phyloP scores from a whole-genome alignment of 164 flowering plant genomes.

The Magnolia kwangsiensis region DNA sequence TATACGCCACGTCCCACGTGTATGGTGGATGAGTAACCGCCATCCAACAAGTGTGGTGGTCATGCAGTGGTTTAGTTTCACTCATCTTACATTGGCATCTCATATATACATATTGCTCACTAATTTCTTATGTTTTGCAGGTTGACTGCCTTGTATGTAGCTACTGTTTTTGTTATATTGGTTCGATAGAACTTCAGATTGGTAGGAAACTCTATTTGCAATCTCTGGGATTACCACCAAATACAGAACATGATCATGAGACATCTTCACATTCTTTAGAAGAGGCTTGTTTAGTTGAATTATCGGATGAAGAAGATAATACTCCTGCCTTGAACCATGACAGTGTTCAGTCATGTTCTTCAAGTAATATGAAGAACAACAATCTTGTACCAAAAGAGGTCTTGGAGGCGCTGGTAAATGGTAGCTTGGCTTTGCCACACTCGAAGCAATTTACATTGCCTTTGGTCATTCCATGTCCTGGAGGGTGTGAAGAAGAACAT shows the following conservation, averaged over 20 bases:
- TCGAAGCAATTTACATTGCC: slow-evolving; percentile 67
- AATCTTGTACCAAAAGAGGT: slow-evolving; percentile 43
- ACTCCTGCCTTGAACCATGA: slow-evolving; percentile 10
- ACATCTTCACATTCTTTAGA: slow-evolving; percentile 11
- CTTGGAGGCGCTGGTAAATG: slow-evolving; percentile 59
- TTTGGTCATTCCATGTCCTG: slow-evolving; percentile 58
- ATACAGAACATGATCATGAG: slow-evolving; percentile 19
- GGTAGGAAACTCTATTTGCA: slow-evolving; percentile 77
- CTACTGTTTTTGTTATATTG: slow-evolving; percentile 77
- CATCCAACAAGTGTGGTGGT: neutral
- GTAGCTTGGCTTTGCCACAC: slow-evolving; percentile 57
- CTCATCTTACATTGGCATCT: neutral
- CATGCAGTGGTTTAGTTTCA: neutral
- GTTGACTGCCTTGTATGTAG: slow-evolving; percentile 88
- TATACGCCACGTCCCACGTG: neutral
- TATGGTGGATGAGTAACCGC: neutral
- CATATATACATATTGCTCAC: neutral
- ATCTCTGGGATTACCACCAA: slow-evolving; percentile 40
- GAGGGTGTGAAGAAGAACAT: slow-evolving; percentile 79
- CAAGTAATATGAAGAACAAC: slow-evolving; percentile 30
- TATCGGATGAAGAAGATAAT: slow-evolving; percentile 36
- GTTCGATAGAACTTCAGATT: slow-evolving; percentile 94
- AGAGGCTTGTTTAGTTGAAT: slow-evolving; percentile 20
- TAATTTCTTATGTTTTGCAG: slow-evolving; percentile 29
- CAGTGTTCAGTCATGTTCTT: slow-evolving; percentile 30